Evolutionary conservation across 169 alveolate genomes (phyloP), one percentile per base, ranked within the genome.

Genomic region (Plasmodium cynomolgi): DNA sequence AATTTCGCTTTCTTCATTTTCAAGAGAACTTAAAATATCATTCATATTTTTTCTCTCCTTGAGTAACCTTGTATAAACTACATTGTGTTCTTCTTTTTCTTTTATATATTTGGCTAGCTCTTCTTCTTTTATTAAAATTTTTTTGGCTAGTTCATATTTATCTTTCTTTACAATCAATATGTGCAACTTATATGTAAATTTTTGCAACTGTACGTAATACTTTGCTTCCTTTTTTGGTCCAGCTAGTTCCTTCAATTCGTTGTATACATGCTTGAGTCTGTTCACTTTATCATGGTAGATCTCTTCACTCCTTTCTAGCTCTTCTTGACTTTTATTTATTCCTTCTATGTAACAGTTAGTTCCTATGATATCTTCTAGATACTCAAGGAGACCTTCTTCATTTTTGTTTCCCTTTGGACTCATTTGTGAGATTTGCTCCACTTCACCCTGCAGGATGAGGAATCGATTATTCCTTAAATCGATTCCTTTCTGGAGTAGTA

Each of bases 361-460:
- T 3, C 99, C 99, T 33, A 99, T 99, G 23, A 99, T 98, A 56
- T 99, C 99, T 94, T 99, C 99, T 20, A 99, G 93, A 92, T 98
- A 99, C 93, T 99, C 99, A 33, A 99, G 96, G 31, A 99, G 96
- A 5, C 99, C 99, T 56, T 98, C 98, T 93, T 98, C 99, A 88
- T 97, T 98, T 90, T 97, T 97, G 29, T 97, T 97, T 6, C 96
- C 99, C 94, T 98, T 99, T 29, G 99, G 99, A 81, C 98, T 98
- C 99, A 99, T 99, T 94, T 98, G 96, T 3, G 99, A 98, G 23
- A 99, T 98, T 82, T 98, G 98, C 93, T 99, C 99, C 26, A 99
- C 99, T 93, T 99, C 99, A 6, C 99, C 99, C 95, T 99, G 99
- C 77, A 99, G 95, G 33, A 97, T 97, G 29, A 97, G 90, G 91